Conservation (phyloP, 2,329 filamentous ascomycete species). For the Aureobasidium namibiae region DNA sequence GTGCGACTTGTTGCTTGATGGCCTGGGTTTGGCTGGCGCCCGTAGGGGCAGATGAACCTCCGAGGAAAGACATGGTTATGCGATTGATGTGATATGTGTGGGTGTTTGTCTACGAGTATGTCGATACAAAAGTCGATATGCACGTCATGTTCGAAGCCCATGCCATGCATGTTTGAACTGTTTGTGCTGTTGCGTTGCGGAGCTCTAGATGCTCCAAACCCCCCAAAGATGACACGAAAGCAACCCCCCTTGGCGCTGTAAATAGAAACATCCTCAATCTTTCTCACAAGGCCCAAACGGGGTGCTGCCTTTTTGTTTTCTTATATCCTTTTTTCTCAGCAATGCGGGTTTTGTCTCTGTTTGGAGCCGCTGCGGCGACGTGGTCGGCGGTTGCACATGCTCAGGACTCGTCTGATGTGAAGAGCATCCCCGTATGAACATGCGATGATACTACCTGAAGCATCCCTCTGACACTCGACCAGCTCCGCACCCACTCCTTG, state of each 20-base stretch:
- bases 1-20: conserved; percentile 45
- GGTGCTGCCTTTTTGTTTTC: neutral
- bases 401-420: conserved; percentile 24
- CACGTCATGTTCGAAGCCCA: neutral
- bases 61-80: conserved; percentile 12
- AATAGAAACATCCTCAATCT: no score
- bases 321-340: neutral
- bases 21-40: conserved; percentile 11
- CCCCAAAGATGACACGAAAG: conserved; percentile 4
- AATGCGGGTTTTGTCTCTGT: conserved; percentile 11
- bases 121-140: neutral
- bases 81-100: neutral
- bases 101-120: neutral
- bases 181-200: conserved; percentile 3
- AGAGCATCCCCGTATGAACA: conserved; percentile 22
- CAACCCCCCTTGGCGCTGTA: neutral
- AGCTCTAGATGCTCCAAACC: conserved; percentile 6
- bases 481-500: conserved; percentile 28
- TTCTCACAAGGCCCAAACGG: no score
- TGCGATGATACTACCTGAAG: neutral
- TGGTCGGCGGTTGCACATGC: conserved; percentile 19
- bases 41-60: neutral
- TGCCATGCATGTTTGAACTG: neutral
- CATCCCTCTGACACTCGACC: neutral
- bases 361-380: conserved; percentile 23